Base-by-base conservation (phyloP, 1,139 yeast genomes). In the Eremothecium coryli region DNA sequence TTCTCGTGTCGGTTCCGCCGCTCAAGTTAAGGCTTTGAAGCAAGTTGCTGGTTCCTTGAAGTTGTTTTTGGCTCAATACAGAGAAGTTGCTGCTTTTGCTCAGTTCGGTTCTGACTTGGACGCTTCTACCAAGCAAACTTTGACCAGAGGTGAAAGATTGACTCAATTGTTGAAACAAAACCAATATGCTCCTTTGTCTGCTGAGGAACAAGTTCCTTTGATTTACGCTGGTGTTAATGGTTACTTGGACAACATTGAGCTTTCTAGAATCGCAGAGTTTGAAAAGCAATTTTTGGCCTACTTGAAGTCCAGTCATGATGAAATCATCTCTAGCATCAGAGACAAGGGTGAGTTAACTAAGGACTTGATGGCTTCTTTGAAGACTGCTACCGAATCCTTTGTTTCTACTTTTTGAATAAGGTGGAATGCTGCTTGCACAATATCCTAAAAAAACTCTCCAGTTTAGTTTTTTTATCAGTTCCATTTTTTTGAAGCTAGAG, bases 1-100 rank as follows among this genome's bases (percentile, higher is more conserved):
- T 61, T 90, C 98, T 60, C 95, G 98, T 79, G 98, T 90, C 75
- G 98, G 98, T 73, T 90, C 98, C 54, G 98, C 98, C 62, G 98
- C 98, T 63, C 98, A 90, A 78, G 97, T 90, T 61, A 90, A 90
- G 81, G 97, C 98, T 70, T 82, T 93, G 93, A 90, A 90, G 75
- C 97, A 90, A 79, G 98, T 93, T 70, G 98, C 98, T 55, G 99
- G 98, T 81, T 93, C 98, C 57, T 82, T 90, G 73, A 90, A 90
- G 73, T 84, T 90, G 71, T 90, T 85, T 95, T 84, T 90, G 79
- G 99, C 99, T 61, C 99, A 90, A 77, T 90, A 90, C 84, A 90
- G 99, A 85, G 99, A 90, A 80, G 98, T 90, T 62, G 98, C 98
- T 64, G 98, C 99, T 61, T 90, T 90, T 71, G 98, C 99, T 61